Evolutionary conservation across 192 early-diverging fungal species (phyloP), one percentile per base, ranked within the genome.

Genomic region (Glomus cerebriforme): DNA sequence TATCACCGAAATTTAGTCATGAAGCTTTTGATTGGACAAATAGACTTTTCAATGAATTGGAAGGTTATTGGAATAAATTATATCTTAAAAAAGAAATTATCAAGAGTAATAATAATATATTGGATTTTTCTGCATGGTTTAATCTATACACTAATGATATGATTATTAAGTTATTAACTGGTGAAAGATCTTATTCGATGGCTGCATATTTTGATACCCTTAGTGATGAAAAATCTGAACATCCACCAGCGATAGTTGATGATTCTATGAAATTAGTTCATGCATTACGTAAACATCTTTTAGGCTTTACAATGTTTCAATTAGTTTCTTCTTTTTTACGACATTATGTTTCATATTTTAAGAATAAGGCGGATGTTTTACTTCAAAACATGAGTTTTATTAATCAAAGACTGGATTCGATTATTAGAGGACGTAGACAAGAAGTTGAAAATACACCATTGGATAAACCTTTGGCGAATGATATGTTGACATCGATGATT

Each of bases 101-200:
- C n/a, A n/a, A n/a, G n/a, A n/a, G n/a, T n/a, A 49, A 27, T 17
- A 12, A 34, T 4, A 22, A 43, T 8, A 22, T 22, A 29, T 8
- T 60, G 27, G 35, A 75, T 75, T 60, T 75, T 37, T 15, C 29
- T 22, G 54, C 59, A 35, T 75, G 73, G 73, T 13, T 75, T 19
- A 8, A 27, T 34, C 17, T 19, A 54, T 75, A 31, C 32, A 60
- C 73, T 22, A n/a, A 27, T 24, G 73, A 75, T 35, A 58, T 75
- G 19, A 34, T 62, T 37, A 22, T 60, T 34, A 27, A 29, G 9
- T 35, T 35, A 1, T n/a, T 26, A 60, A 60, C 59, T 29, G 35
- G 35, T 9, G 24, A 75, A 60, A 15, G 26, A 59, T 27, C 47
- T 60, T 60, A 62, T 37, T 62, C 58, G 17, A 54, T 75, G 59